A percentile compares a stretch with the other conserved stretches of the same genome.
phyloP scores from a whole-genome alignment of 352 stramenopile genomes.

The Phytophthora cactorum region DNA sequence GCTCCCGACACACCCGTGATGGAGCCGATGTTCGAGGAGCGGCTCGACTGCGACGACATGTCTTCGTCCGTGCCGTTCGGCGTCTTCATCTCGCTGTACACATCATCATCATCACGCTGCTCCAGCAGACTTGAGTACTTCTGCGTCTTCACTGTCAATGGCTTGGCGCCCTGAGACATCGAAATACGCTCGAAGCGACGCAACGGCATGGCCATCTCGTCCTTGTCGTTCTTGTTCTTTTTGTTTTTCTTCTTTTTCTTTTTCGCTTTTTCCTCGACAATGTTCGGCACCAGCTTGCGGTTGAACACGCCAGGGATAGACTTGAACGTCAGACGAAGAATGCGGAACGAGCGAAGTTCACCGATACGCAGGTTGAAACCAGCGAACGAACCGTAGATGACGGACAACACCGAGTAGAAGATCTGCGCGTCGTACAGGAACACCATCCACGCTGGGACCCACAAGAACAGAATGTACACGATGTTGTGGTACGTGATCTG shows the following conservation, averaged over 20 bases:
- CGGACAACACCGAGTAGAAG: constrained; percentile 83
- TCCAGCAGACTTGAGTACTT: constrained; percentile 82
- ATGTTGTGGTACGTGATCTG: constrained; percentile 83
- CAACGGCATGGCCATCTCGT: constrained; percentile 65
- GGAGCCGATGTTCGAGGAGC: constrained; percentile 67
- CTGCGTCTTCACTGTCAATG: constrained; percentile 82
- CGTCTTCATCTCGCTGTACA: constrained; percentile 69
- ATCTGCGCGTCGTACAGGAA: constrained; percentile 89
- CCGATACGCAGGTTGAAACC: constrained; percentile 87
- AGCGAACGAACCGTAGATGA: constrained; percentile 80
- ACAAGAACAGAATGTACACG: constrained; percentile 80
- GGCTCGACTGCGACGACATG: constrained; percentile 49
- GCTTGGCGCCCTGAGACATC: constrained; percentile 78
- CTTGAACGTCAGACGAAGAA: constrained; percentile 85
- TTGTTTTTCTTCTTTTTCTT: constrained; percentile 71
- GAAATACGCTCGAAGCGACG: constrained; percentile 84
- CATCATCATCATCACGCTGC: constrained; percentile 55
- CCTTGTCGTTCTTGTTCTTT: constrained; percentile 54
- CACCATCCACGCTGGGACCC: constrained; percentile 85
- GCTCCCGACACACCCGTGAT: constrained; percentile 79
- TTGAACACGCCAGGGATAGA: constrained; percentile 86
- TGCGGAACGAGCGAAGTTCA: constrained; percentile 85
- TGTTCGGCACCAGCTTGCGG: constrained; percentile 85
- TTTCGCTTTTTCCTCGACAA: constrained; percentile 79
- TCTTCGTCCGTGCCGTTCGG: constrained; percentile 72